These are phyloP conservation scores for Themeda triandra DNA, from an alignment of 176 grass and related monocot species.

Conservation along the genomic window DNA sequence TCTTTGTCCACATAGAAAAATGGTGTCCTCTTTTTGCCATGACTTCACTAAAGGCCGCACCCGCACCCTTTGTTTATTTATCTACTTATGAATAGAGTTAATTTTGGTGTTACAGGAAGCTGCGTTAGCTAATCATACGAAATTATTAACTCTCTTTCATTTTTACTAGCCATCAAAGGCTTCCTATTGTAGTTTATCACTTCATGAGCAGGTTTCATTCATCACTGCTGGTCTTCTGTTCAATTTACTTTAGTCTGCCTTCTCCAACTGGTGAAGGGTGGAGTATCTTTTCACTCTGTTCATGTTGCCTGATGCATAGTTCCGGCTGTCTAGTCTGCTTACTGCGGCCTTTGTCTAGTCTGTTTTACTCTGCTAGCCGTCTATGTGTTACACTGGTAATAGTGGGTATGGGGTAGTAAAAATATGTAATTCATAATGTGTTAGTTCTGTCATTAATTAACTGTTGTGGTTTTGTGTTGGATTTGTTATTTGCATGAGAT, in stretches of 20 bases:
- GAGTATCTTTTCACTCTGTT: not conserved
- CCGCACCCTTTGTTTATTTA: not conserved
- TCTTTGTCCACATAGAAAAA: not conserved
- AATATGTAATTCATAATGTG: not conserved
- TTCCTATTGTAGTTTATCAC: not conserved
- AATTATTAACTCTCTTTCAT: constrained; percentile 1
- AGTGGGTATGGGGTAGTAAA: not conserved
- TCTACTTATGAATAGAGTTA: not conserved
- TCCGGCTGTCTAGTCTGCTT: not conserved
- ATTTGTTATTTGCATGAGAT: not conserved
- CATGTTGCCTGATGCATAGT: not conserved
- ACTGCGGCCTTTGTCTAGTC: not conserved
- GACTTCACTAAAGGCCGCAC: not conserved
- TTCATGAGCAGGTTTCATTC: not conserved
- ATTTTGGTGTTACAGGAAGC: not conserved
- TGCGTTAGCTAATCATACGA: not conserved
- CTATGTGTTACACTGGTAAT: not conserved
- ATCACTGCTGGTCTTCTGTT: not conserved
- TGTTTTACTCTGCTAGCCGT: not conserved
- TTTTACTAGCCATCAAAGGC: not conserved
- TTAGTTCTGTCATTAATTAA: not conserved
- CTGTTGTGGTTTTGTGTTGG: not conserved
- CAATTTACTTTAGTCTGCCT: not conserved
- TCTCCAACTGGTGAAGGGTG: not conserved
- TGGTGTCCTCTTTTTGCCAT: not conserved